A percentile compares a stretch with the other conserved stretches of the same genome.
phyloP scores from a whole-genome alignment of 2,329 filamentous ascomycete species.

The Stromatinia cepivora region DNA sequence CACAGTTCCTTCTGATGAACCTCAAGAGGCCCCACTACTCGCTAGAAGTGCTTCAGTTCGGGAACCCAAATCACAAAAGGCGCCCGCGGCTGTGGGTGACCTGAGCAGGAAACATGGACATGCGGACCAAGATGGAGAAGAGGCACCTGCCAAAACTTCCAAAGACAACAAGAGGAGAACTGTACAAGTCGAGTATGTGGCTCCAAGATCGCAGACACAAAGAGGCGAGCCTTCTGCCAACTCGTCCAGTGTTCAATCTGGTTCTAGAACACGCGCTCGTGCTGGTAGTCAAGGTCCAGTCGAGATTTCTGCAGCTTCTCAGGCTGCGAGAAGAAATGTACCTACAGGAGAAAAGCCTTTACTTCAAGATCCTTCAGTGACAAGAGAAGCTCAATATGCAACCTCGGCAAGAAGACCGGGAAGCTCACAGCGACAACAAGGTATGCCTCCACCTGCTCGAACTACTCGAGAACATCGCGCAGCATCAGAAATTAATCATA shows the following conservation, averaged over 20 bases:
- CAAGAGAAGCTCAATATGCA: slow-evolving; percentile 52
- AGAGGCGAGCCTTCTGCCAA: slow-evolving; percentile 51
- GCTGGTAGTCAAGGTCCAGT: slow-evolving; percentile 56
- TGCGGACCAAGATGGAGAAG: slow-evolving; percentile 65
- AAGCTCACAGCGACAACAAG: slow-evolving; percentile 42
- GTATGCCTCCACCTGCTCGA: slow-evolving; percentile 48
- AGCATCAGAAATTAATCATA: slow-evolving; percentile 55
- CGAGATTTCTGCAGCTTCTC: slow-evolving; percentile 41
- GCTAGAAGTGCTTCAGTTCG: slow-evolving; percentile 90
- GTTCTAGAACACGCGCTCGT: slow-evolving; percentile 53
- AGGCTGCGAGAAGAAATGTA: slow-evolving; percentile 41
- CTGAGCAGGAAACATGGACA: slow-evolving; percentile 73
- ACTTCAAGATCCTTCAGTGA: slow-evolving; percentile 56
- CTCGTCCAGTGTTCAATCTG: slow-evolving; percentile 37
- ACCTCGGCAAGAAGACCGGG: slow-evolving; percentile 43
- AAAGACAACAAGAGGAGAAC: slow-evolving; percentile 91
- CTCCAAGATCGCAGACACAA: slow-evolving; percentile 81
- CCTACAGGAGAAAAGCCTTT: slow-evolving; percentile 57
- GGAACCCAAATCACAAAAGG: slow-evolving; percentile 72
- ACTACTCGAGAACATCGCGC: slow-evolving; percentile 54
- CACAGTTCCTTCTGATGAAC: slow-evolving; percentile 61
- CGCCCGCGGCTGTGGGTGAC: slow-evolving; percentile 56
- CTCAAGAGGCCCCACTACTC: slow-evolving; percentile 60
- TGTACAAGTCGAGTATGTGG: slow-evolving; percentile 96
- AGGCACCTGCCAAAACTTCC: slow-evolving; percentile 61